Conservation (phyloP, 768 basidiomycete genomes). For the Chiua virens region DNA sequence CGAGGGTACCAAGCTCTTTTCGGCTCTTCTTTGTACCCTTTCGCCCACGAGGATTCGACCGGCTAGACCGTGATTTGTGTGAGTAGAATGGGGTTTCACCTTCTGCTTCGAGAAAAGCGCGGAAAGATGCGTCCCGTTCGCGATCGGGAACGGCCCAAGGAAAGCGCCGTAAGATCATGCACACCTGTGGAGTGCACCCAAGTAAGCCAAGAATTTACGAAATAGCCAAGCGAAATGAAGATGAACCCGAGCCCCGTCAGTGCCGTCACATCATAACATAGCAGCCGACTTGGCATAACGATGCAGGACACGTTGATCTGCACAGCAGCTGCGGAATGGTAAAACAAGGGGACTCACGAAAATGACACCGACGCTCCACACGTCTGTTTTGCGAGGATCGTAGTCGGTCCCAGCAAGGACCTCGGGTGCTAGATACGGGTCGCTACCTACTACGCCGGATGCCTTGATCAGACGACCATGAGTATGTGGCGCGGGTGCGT, state of each 20-base stretch:
- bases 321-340: neutral
- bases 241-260: neutral
- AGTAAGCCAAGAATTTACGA: slow-evolving; percentile 14
- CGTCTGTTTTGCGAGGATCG: slow-evolving; percentile 96
- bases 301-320: neutral
- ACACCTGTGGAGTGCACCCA: slow-evolving; percentile 35
- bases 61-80: slow-evolving; percentile 20
- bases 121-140: slow-evolving; percentile 89
- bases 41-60: slow-evolving; percentile 2
- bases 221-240: slow-evolving; percentile 4
- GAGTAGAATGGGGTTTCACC: slow-evolving; percentile 63
- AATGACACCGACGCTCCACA: slow-evolving; percentile 98
- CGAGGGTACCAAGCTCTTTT: neutral
- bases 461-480: slow-evolving; percentile 52
- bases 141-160: slow-evolving; percentile 98
- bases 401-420: slow-evolving; percentile 79
- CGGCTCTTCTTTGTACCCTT: slow-evolving; percentile 8
- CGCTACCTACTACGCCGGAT: slow-evolving; percentile 92
- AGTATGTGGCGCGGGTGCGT: slow-evolving; percentile 40
- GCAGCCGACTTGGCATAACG: neutral
- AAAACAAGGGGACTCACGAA: slow-evolving; percentile 57
- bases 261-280: slow-evolving; percentile 4
- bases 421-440: slow-evolving; percentile 98
- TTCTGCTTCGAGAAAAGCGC: slow-evolving; percentile 89
- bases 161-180: slow-evolving; percentile 96